These are phyloP conservation scores for Rosa lucieae DNA, from an alignment of 306 rosid species.

Conservation along the genomic window DNA sequence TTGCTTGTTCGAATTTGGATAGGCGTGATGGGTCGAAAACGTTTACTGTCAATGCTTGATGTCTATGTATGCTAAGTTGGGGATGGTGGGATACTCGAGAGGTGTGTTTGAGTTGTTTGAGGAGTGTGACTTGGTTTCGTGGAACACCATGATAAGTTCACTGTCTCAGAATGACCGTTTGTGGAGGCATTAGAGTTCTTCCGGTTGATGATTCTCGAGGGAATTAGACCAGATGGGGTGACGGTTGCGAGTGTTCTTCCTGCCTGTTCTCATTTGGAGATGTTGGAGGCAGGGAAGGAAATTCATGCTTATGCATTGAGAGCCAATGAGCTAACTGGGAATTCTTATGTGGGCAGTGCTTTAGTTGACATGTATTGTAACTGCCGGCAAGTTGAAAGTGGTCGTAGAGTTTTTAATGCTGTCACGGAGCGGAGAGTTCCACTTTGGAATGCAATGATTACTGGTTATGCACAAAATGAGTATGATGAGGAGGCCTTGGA, in stretches of 20 bases:
- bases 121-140: conserved; percentile 66
- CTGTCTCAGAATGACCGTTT: conserved; percentile 72
- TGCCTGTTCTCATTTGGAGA: conserved; percentile 78
- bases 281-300: conserved; percentile 59
- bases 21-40: conserved; percentile 46
- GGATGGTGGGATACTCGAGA: conserved; percentile 52
- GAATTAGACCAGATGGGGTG: conserved; percentile 66
- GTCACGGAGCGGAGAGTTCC: conserved; percentile 41
- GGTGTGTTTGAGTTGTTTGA: conserved; percentile 63
- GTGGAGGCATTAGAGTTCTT: conserved; percentile 53
- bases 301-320: conserved; percentile 65
- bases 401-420: conserved; percentile 56
- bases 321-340: conserved; percentile 45
- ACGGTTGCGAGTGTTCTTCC: conserved; percentile 78
- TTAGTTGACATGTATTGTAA: conserved; percentile 90
- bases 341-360: conserved; percentile 73
- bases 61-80: conserved; percentile 70
- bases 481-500: conserved; percentile 55
- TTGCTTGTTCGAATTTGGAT: conserved; percentile 58
- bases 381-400: conserved; percentile 52
- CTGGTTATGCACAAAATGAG: conserved; percentile 71
- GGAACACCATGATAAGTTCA: conserved; percentile 79
- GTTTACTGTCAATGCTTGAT: conserved; percentile 74
- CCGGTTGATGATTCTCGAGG: conserved; percentile 46
- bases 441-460: conserved; percentile 79